Evolutionary conservation across 805 yeast genomes (phyloP).

Genomic region (Pichia insulana): DNA sequence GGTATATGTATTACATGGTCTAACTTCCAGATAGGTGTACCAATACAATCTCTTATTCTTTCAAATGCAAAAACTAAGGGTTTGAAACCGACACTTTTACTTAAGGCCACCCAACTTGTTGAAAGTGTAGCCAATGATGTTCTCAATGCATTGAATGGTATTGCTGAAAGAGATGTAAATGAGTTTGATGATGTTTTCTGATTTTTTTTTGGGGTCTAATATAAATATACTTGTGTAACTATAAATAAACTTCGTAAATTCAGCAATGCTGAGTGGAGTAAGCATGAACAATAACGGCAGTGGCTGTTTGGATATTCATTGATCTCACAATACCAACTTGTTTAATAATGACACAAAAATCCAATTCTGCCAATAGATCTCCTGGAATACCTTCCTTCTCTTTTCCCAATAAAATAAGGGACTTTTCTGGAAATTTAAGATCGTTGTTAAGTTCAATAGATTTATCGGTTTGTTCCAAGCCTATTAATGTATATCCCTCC

Average conservation of each 20-base stretch:
- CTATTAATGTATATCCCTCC: constrained; percentile 81
- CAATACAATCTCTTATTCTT: constrained; percentile 61
- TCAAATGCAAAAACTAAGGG: constrained; percentile 47
- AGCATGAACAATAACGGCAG: constrained; percentile 90
- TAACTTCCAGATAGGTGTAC: constrained; percentile 59
- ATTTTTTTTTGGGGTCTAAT: neutral
- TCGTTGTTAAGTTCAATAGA: constrained; percentile 61
- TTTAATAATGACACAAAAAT: constrained; percentile 81
- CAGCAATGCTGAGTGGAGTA: constrained; percentile 64
- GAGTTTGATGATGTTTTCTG: constrained; percentile 24
- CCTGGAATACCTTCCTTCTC: constrained; percentile 93
- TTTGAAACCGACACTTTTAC: constrained; percentile 37
- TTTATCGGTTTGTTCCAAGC: constrained; percentile 87
- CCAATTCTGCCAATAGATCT: constrained; percentile 68
- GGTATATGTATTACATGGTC: constrained; percentile 72
- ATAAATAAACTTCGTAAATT: neutral
- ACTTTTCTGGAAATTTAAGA: constrained; percentile 68
- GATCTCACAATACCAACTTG: constrained; percentile 89
- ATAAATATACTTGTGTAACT: neutral
- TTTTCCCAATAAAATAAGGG: constrained; percentile 70
- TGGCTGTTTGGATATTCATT: constrained; percentile 95
- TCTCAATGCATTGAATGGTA: constrained; percentile 45
- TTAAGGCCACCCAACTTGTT: constrained; percentile 50
- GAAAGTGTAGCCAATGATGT: constrained; percentile 55
- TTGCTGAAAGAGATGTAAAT: constrained; percentile 32